phyloP scores from a whole-genome alignment of 495 filamentous ascomycete genomes.

The Penicillium lagena region DNA sequence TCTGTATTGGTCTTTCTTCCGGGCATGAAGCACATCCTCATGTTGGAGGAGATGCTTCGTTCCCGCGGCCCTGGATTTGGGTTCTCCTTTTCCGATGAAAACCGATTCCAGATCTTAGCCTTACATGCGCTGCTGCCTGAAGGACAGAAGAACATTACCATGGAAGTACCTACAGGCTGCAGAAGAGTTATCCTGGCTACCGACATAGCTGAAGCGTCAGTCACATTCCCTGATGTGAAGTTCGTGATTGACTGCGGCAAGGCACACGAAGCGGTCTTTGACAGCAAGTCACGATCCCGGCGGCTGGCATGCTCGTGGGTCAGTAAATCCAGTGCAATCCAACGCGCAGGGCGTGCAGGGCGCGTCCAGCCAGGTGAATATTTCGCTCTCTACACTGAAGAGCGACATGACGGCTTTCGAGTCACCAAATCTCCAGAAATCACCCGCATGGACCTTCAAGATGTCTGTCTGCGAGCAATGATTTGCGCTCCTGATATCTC shows the following conservation, averaged over 20 bases:
- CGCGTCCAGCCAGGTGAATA: constrained; percentile 53
- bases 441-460: constrained; percentile 7
- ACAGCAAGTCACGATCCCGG: constrained; percentile 36
- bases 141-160: constrained; percentile 40
- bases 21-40: constrained; percentile 45
- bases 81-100: constrained; percentile 36
- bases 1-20: constrained; percentile 55
- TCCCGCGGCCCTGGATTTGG: constrained; percentile 16
- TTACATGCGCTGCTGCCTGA: constrained; percentile 48
- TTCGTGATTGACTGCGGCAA: constrained; percentile 53
- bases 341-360: constrained; percentile 54
- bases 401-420: constrained; percentile 42
- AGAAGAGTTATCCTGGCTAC: constrained; percentile 53
- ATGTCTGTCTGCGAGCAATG: constrained; percentile 11
- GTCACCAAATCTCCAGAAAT: constrained; percentile 39
- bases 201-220: constrained; percentile 55
- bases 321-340: constrained; percentile 47
- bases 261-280: constrained; percentile 44
- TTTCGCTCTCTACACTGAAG: constrained; percentile 47
- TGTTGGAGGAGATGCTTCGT: constrained; percentile 26
- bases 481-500: background rate
- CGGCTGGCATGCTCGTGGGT: constrained; percentile 45
- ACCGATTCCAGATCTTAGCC: constrained; percentile 38
- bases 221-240: constrained; percentile 54
- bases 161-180: constrained; percentile 37